Conservation (phyloP, 768 basidiomycete species). For the Suillus alpinus region DNA sequence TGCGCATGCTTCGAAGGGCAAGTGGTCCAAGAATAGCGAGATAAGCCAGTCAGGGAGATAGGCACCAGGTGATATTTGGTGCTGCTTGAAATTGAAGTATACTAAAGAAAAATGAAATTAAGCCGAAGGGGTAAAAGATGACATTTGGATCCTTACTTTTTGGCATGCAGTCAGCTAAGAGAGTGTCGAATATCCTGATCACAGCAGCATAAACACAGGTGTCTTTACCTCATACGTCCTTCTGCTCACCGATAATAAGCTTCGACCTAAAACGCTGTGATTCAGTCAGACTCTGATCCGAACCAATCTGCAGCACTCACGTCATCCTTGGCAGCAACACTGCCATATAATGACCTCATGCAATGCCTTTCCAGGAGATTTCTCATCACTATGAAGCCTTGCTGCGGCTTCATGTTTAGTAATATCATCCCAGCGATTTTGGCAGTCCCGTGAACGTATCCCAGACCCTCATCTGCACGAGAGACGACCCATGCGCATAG, state of each 20-base stretch:
- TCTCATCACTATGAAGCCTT: conserved; percentile 79
- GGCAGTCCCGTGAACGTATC: conserved; percentile 66
- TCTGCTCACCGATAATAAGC: conserved; percentile 77
- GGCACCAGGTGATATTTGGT: conserved; percentile 82
- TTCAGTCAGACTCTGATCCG: conserved; percentile 27
- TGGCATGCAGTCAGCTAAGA: conserved; percentile 91
- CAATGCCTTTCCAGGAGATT: conserved; percentile 86
- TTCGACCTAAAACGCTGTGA: conserved; percentile 59
- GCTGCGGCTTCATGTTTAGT: conserved; percentile 72
- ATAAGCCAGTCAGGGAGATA: conserved; percentile 83
- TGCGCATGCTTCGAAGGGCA: conserved; percentile 90
- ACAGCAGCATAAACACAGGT: neutral
- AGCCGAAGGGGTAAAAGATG: neutral
- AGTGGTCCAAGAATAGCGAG: conserved; percentile 77
- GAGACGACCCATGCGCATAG: conserved; percentile 86
- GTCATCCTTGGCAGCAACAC: conserved; percentile 66
- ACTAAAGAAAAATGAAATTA: conserved; percentile 41
- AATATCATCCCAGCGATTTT: conserved; percentile 85
- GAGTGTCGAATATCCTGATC: conserved; percentile 83
- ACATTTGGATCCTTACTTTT: conserved; percentile 56
- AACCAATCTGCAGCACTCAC: conserved; percentile 44
- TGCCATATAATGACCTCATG: conserved; percentile 82
- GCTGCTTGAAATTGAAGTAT: conserved; percentile 93
- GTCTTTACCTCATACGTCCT: no score
- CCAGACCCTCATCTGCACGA: conserved; percentile 77